Conservation (phyloP, 768 basidiomycete species). For the Boletellus sp. region DNA sequence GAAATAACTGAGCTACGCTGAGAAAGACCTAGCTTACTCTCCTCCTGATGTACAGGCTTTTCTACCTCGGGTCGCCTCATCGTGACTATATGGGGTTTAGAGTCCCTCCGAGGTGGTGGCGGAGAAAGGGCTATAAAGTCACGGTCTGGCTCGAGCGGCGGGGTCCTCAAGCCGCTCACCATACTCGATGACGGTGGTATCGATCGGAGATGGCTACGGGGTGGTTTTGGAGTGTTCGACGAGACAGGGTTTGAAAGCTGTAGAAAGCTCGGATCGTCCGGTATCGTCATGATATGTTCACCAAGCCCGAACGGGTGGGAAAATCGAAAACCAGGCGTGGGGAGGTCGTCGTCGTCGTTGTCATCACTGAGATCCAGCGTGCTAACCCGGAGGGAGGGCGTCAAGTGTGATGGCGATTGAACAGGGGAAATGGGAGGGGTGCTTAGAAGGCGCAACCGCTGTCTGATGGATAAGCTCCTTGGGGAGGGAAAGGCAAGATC, state of each 20-base stretch:
- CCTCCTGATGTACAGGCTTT: constrained; percentile 7
- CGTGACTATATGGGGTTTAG: constrained; percentile 40
- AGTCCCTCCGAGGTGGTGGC: constrained; percentile 63
- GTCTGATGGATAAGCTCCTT: constrained; percentile 46
- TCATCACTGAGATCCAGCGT: constrained; percentile 25
- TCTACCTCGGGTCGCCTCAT: constrained; percentile 9
- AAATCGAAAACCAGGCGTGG: constrained; percentile 14
- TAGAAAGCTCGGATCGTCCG: constrained; percentile 60
- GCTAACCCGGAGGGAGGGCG: constrained; percentile 25
- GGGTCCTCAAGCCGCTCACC: constrained; percentile 2
- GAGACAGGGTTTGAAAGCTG: constrained; percentile 48
- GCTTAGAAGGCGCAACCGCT: constrained; percentile 66
- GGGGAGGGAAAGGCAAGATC: constrained; percentile 25
- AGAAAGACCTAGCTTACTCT: constrained; percentile 35
- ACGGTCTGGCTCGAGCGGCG: constrained; percentile 26
- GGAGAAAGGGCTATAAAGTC: constrained; percentile 55
- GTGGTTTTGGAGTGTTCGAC: constrained; percentile 20
- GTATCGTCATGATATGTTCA: constrained; percentile 53
- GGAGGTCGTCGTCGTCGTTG: constrained; percentile 26
- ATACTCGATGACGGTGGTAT: constrained; percentile 17
- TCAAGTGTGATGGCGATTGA: constrained; percentile 21
- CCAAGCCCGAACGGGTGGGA: constrained; percentile 38
- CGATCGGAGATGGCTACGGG: constrained; percentile 23
- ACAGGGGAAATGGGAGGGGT: constrained; percentile 43
- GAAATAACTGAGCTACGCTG: constrained; percentile 53